These are phyloP conservation scores for Ogataea henricii DNA, from an alignment of 805 yeast genomes.

Conservation along the genomic window DNA sequence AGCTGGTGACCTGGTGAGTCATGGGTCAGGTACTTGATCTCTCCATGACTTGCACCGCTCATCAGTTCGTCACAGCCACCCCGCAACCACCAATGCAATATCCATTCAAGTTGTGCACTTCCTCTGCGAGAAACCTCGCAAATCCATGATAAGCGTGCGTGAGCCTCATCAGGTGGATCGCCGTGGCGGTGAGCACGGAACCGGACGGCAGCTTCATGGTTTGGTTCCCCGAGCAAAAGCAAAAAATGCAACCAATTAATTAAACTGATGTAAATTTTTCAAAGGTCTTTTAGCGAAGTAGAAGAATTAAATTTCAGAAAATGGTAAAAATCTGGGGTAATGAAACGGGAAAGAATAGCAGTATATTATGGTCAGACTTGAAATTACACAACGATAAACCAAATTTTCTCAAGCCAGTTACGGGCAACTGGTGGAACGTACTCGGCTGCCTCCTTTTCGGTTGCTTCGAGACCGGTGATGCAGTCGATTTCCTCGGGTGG, in stretches of 20 bases:
- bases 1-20: too few species aligned
- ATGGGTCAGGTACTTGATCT: too few species aligned
- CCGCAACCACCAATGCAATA: conserved; percentile 27
- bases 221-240: neutral
- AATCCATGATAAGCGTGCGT: conserved; percentile 27
- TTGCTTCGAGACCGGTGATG: conserved; percentile 58
- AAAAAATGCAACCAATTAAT: neutral
- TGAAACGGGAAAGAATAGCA: neutral
- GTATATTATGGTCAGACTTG: too few species aligned
- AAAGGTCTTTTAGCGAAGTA: neutral
- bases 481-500: conserved; percentile 64
- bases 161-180: conserved; percentile 27
- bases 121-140: conserved; percentile 16
- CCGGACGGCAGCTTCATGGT: conserved; percentile 23
- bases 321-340: neutral
- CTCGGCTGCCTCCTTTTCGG: conserved; percentile 52
- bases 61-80: conserved; percentile 15
- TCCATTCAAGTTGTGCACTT: conserved; percentile 16
- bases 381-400: conserved; percentile 47
- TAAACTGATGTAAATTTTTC: neutral
- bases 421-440: conserved; percentile 33
- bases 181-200: conserved; percentile 22
- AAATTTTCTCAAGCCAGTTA: conserved; percentile 47
- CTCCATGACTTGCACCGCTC: too few species aligned
- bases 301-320: neutral